Evolutionary conservation across 2,329 filamentous ascomycete genomes (phyloP), one percentile per base, ranked within the genome.

Genomic region (Clathrospora elynae): DNA sequence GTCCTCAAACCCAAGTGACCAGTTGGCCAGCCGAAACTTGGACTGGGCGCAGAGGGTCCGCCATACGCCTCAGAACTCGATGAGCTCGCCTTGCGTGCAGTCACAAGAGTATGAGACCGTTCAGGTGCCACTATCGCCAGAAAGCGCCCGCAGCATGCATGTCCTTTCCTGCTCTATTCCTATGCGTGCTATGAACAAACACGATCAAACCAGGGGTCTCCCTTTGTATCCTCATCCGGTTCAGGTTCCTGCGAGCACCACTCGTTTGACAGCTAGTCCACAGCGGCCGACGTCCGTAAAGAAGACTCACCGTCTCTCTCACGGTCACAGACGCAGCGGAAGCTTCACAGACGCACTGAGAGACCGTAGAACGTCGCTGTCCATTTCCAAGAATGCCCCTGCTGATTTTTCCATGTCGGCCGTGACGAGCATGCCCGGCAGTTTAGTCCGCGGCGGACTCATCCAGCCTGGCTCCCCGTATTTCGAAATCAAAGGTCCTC

Each of bases 341-440:
- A 96, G 91, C 66, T 86, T 93, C 58, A 88, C 87, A 0, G 89
- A 96, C 71, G 92, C 91, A 1, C 70, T 92, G 36, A 78, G 90
- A 55, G 88, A 93, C 61, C 70, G 85, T 73, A 71, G 81, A 39
- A 71, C 77, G 8, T 78, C 79, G 2, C 59, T 81, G 6, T 76
- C 77, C 3, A 70, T 74, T 20, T 68, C 75, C 24, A 74, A 77
- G 44, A 60, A 69, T 24, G 67, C 77, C 20, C 64, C 68, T 35
- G 53, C 65, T 35, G 65, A 72, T 14, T 66, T 71, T 30, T 62
- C 68, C 33, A 62, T 85, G 11, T 70, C 84, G 10, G 77, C 85
- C 51, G 78, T 84, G 7, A 75, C 85, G 14, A 83, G 86, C 9
- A 86, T 89, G 59, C 84, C 86, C 3, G 90, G 91, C 7, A 92